These are phyloP conservation scores for Ganoderma multipileum DNA, from an alignment of 1,284 basidiomycete genomes.

Conservation along the genomic window DNA sequence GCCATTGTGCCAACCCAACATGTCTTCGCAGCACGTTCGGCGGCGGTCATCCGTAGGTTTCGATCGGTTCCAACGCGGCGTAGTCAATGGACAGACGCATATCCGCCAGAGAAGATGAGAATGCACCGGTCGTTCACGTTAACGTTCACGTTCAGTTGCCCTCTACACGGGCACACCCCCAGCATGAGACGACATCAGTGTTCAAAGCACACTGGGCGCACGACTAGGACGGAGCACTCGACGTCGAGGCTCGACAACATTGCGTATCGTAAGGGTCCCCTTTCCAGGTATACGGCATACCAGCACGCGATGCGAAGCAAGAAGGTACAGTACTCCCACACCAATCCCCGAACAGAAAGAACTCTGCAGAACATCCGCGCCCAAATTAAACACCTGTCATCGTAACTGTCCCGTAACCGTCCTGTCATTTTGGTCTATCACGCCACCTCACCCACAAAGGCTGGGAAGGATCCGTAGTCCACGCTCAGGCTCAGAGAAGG, in stretches of 20 bases:
- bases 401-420: not conserved
- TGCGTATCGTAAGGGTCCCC: constrained; percentile 3
- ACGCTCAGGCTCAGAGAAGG: constrained; percentile 19
- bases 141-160: too few relatives aligned
- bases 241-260: not conserved
- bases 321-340: not conserved
- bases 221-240: constrained; percentile 5
- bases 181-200: too few relatives aligned
- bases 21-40: not conserved
- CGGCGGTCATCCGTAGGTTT: not conserved
- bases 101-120: not conserved
- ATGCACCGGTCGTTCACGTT: not conserved
- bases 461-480: too few relatives aligned
- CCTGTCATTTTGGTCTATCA: not conserved
- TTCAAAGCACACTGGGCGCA: too few relatives aligned
- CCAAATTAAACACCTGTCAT: constrained; percentile 1
- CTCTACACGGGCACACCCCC: not conserved
- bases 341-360: not conserved
- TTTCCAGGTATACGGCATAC: not conserved
- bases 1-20: not conserved
- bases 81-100: not conserved
- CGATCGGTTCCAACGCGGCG: not conserved
- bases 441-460: not conserved
- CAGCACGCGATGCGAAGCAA: not conserved
- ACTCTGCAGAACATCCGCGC: not conserved